Evolutionary conservation across 2,329 filamentous ascomycete species (phyloP), one percentile per base, ranked within the genome.

Genomic region (Pseudogymnoascus sp.): DNA sequence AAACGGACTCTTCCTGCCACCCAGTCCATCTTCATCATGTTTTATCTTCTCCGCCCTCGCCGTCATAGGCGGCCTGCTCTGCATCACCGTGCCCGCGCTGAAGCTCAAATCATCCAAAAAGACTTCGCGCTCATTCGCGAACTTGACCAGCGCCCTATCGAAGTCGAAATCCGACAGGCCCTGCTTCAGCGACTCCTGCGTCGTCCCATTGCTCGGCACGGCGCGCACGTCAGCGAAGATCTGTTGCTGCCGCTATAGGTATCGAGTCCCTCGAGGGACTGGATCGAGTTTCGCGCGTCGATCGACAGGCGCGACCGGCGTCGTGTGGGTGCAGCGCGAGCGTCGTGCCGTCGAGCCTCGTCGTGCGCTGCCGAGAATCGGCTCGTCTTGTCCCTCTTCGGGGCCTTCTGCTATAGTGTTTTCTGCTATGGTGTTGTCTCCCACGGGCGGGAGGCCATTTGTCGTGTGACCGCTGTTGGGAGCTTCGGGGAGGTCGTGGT

Each of bases 21-120:
- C 28, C 33, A 65, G 60, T 21, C 81, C 79, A 66, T 77, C 79
- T 66, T 96, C 92, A 43, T 93, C 89, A 31, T 85, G 84, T 67
- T 87, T 87, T 70, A 97, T 90, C 69, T 90, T 88, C 74, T 96
- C 90, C 2, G 93, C 86, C 69, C 90, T 86, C 68, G 91, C 88
- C 31, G 92, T 84, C 79, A 90, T 91, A 8, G 86, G 85, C 23
- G 88, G 85, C 63, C 87, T 80, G 63, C 83, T 78, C 68, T 89
- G 84, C 67, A 91, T 89, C 41, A 90, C 89, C 45, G 70, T 71
- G 40, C 93, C 92, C 21, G 93, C 91, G 67, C 85, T 91, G 74
- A 97, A 92, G 68, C 88, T 91, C 61, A 97, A 83, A 74, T 99
- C 95, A 67, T 96, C 91, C 61, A 97, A 80, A 71, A 99, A 99